A percentile compares a stretch with the other conserved stretches of the same genome.
phyloP scores from a whole-genome alignment of 2,329 filamentous ascomycete genomes.

The Alternaria triticimaculans region DNA sequence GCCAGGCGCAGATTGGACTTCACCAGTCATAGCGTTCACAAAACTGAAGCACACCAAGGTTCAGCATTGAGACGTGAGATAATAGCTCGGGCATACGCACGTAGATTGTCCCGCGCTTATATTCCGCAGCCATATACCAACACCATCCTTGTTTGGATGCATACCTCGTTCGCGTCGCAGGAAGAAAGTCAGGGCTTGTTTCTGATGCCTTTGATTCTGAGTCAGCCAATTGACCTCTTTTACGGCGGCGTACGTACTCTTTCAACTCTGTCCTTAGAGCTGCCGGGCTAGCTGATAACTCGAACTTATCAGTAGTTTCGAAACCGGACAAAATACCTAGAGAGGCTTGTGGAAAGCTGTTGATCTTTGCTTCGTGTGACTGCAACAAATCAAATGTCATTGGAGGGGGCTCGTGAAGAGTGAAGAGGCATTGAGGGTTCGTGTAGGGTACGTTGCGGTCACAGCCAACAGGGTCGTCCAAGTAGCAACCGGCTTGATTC shows the following conservation, averaged over 20 bases:
- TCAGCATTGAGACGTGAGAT: not conserved
- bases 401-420: not conserved
- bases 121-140: constrained; percentile 8
- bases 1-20: not conserved
- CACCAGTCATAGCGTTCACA: not conserved
- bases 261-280: not conserved
- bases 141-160: constrained; percentile 3
- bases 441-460: constrained; percentile 19
- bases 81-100: not conserved
- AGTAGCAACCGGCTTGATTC: constrained; percentile 1
- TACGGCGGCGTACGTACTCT: not conserved
- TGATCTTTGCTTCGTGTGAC: not conserved
- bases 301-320: not conserved
- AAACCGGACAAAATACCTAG: not conserved
- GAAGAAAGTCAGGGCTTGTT: constrained; percentile 18
- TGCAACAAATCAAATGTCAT: not conserved
- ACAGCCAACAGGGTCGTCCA: constrained; percentile 19
- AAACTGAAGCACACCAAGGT: not conserved
- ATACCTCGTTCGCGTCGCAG: constrained; percentile 13
- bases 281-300: not conserved
- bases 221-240: not conserved
- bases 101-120: not conserved
- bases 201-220: constrained; percentile 7
- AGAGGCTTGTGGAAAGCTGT: not conserved
- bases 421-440: constrained; percentile 17